Base-by-base conservation (phyloP, 345 rosid species). In the Orychophragmus violaceus region DNA sequence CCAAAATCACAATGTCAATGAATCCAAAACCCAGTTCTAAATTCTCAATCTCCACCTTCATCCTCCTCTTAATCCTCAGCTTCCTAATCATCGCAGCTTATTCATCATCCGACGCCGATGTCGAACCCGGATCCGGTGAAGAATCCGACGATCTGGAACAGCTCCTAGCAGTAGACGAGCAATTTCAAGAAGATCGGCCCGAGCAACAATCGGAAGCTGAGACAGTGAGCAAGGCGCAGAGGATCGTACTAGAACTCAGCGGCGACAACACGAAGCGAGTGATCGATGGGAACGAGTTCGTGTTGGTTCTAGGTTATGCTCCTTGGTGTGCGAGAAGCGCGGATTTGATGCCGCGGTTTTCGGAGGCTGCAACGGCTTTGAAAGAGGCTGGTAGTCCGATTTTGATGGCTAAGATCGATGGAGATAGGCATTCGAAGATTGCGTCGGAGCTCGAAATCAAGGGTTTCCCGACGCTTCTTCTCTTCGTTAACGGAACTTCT, bases 321-420 rank as follows among this genome's bases (percentile, higher is more conserved):
- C 95, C 98, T 28, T 91, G 98, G 96, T 87, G 90, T 13, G 74
- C 79, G 9, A 81, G 96, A 42, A 85, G 98, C 74, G 98, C 98
- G 18, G 98, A 91, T 73, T 77, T 91, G 27, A 91, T 91, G 96
- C 97, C 97, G 27, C 78, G 78, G 36, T 91, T 85, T 27, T 87
- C 91, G 33, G 91, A 88, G 73, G 96, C 98, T 57, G 90, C 96
- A 4, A 91, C 77, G 68, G 64, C 58, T 74, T 83, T 91, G 61
- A 85, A 79, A 70, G 98, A 85, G 63, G 44, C 81, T 27, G 84
- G 82, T 23, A 85, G 84, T 59, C 50, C 77, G 19, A 64, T 91
- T 58, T 68, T 85, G 83, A 74, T 91, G 96, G 83, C 96, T 49
- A 91, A 91, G 72, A 79, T 91, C 58, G 98, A 91, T 57, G 95